Conservation (phyloP, 768 basidiomycete species). For the Collybia nuda region DNA sequence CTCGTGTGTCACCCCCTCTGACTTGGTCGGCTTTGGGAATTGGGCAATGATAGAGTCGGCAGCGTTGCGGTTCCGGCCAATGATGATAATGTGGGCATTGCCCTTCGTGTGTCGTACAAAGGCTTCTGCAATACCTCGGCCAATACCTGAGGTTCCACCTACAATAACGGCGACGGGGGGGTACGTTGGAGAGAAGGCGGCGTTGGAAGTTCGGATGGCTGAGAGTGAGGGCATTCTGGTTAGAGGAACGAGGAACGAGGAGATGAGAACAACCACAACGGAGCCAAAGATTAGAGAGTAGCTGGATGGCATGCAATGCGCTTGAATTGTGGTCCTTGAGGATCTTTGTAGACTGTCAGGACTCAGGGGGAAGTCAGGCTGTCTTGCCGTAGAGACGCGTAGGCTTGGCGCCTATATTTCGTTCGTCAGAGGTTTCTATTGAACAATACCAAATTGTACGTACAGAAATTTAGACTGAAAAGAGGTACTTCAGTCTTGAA, state of each 20-base stretch:
- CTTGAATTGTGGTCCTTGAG: too few species aligned
- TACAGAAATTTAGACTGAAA: too few species aligned
- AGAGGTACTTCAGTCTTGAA: too few species aligned
- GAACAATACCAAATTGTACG: too few species aligned
- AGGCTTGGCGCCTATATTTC: too few species aligned
- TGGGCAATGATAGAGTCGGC: conserved; percentile 44
- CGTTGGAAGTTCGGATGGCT: conserved; percentile 23
- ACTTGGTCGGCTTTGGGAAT: conserved; percentile 31
- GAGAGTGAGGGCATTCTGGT: neutral
- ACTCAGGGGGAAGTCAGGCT: too few species aligned
- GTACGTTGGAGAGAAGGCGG: conserved; percentile 21
- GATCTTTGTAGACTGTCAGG: too few species aligned
- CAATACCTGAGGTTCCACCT: conserved; percentile 49
- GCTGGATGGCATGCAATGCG: neutral
- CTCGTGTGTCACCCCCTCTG: conserved; percentile 27
- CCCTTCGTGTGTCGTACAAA: conserved; percentile 49
- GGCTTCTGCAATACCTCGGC: conserved; percentile 43
- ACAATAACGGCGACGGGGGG: conserved; percentile 38
- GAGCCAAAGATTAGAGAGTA: neutral
- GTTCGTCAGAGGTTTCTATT: too few species aligned
- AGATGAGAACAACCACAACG: too few species aligned
- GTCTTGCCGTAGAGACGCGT: too few species aligned
- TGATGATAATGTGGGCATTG: conserved; percentile 49
- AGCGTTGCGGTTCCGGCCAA: conserved; percentile 49
- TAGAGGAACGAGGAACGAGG: too few species aligned